These are phyloP conservation scores for Hyaloscypha variabilis DNA, from an alignment of 495 filamentous ascomycete species.

Conservation along the genomic window DNA sequence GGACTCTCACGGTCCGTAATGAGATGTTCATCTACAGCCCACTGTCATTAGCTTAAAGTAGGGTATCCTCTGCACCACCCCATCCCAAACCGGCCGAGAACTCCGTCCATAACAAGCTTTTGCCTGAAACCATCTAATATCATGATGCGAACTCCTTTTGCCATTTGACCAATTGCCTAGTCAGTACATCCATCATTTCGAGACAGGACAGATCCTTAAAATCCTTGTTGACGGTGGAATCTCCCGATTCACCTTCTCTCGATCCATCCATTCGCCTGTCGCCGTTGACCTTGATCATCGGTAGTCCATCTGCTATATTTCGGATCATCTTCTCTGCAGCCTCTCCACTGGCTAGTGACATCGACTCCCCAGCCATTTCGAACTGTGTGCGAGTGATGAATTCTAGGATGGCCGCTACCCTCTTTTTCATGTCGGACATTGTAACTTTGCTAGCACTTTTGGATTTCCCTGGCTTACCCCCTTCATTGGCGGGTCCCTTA, in stretches of 20 bases:
- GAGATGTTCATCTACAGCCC: background rate
- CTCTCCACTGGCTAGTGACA: slow-evolving; percentile 16
- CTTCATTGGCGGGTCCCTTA: slow-evolving; percentile 31
- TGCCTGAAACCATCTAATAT: background rate
- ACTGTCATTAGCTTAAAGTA: background rate
- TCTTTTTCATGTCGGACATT: slow-evolving; percentile 89
- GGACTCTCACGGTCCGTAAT: background rate
- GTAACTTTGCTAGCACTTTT: slow-evolving; percentile 67
- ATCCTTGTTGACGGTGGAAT: slow-evolving; percentile 32
- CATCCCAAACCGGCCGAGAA: background rate
- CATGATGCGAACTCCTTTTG: slow-evolving; percentile 57
- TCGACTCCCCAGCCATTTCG: slow-evolving; percentile 70
- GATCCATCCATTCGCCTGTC: slow-evolving; percentile 25
- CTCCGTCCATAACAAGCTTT: background rate
- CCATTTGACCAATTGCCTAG: slow-evolving; percentile 76
- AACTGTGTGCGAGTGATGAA: slow-evolving; percentile 90
- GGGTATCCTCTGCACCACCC: no score
- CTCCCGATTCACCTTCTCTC: slow-evolving; percentile 3
- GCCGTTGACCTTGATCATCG: slow-evolving; percentile 40
- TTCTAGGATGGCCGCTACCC: slow-evolving; percentile 80
- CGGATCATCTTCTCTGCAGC: slow-evolving; percentile 26
- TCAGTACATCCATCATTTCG: slow-evolving; percentile 84
- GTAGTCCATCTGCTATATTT: slow-evolving; percentile 27
- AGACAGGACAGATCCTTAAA: slow-evolving; percentile 71
- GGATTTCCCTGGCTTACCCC: slow-evolving; percentile 32